These are phyloP conservation scores for Hypocrella siamensis DNA, from an alignment of 2,329 filamentous ascomycete species.

Conservation along the genomic window DNA sequence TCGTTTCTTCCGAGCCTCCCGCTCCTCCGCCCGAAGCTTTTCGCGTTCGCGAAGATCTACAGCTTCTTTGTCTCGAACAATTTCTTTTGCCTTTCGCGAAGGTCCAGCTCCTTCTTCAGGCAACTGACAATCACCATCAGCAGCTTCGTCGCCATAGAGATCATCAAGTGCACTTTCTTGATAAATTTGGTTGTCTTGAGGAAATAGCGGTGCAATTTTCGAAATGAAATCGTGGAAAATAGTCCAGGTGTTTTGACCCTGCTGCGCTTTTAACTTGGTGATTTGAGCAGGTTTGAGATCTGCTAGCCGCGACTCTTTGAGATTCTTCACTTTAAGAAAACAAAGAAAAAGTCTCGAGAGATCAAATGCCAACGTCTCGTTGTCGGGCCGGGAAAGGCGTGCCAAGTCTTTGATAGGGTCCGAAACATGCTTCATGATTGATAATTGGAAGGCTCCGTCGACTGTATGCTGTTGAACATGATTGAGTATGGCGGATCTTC, in stretches of 20 bases:
- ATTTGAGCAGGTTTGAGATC: slow-evolving; percentile 5
- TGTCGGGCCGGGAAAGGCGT: slow-evolving; percentile 4
- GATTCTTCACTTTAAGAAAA: slow-evolving; percentile 11
- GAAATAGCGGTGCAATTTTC: slow-evolving; percentile 12
- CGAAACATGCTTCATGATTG: slow-evolving; percentile 3
- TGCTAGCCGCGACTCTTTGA: slow-evolving; percentile 6
- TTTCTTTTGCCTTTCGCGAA: slow-evolving; percentile 14
- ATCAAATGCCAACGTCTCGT: slow-evolving; percentile 13
- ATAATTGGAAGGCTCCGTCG: slow-evolving; percentile 3
- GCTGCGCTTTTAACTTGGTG: slow-evolving; percentile 6
- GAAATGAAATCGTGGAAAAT: slow-evolving; percentile 13
- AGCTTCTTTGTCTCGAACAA: slow-evolving; percentile 21
- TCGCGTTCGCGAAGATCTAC: slow-evolving; percentile 40
- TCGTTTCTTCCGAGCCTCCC: slow-evolving; percentile 34
- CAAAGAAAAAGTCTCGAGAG: slow-evolving; percentile 14
- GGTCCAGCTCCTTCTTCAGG: slow-evolving; percentile 4
- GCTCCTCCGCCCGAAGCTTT: slow-evolving; percentile 32
- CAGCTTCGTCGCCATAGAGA: background rate
- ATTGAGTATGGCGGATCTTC: slow-evolving; percentile 12
- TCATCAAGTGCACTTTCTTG: slow-evolving; percentile 6
- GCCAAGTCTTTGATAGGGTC: slow-evolving; percentile 5
- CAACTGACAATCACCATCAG: slow-evolving; percentile 8
- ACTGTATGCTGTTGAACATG: slow-evolving; percentile 9
- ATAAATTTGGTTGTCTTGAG: slow-evolving; percentile 17
- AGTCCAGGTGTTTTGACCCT: slow-evolving; percentile 8